These are phyloP conservation scores for Heliamphora exappendiculata DNA, from an alignment of 148 eudicot genomes.

Conservation along the genomic window DNA sequence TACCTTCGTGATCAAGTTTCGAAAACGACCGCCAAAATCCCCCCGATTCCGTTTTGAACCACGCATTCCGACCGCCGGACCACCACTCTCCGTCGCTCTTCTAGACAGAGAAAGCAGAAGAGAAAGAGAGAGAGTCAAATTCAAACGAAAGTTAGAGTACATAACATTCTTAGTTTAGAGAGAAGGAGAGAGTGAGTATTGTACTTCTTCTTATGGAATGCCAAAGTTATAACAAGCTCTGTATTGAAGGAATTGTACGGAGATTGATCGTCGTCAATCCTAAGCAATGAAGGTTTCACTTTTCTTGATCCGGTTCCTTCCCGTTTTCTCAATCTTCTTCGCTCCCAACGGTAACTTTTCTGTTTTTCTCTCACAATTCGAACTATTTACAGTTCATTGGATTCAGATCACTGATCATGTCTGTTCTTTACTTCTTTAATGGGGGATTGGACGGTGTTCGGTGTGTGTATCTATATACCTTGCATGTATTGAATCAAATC, in stretches of 20 bases:
- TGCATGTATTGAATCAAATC: background rate
- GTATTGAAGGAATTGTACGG: background rate
- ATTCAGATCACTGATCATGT: background rate
- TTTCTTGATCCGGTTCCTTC: constrained; percentile 1
- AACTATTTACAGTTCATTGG: background rate
- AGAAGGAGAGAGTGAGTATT: background rate
- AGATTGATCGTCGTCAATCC: background rate
- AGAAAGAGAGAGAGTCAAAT: background rate
- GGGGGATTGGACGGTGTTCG: background rate
- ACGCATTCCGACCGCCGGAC: background rate
- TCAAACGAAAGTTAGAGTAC: background rate
- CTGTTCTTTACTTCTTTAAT: background rate
- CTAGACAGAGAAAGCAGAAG: background rate
- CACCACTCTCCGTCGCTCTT: background rate
- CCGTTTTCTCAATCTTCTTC: constrained; percentile 4
- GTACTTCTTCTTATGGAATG: background rate
- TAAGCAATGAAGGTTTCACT: constrained; percentile 13
- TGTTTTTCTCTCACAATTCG: background rate
- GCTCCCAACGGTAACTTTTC: constrained; percentile 16
- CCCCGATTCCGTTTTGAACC: background rate
- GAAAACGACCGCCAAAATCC: no score
- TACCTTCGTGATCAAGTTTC: background rate
- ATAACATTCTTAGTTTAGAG: background rate
- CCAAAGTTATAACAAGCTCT: background rate
- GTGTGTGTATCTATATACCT: background rate